Percentiles rank a stretch among this genome's conserved stretches.
These are phyloP conservation scores for Botrytis hyacinthi DNA, from an alignment of 2,329 filamentous ascomycete genomes.

Conservation along the genomic window DNA sequence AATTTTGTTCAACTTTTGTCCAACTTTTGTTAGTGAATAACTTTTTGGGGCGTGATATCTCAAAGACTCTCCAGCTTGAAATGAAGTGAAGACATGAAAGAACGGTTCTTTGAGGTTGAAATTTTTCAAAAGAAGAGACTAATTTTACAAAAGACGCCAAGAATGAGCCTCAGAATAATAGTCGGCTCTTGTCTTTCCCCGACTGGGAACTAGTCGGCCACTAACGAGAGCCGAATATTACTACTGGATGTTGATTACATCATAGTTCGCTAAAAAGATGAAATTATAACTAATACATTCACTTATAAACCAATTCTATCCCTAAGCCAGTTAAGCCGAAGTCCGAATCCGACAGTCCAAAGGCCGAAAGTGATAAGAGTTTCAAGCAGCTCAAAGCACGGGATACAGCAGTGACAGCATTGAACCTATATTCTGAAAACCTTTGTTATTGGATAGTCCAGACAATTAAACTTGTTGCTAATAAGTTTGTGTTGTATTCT, in stretches of 20 bases:
- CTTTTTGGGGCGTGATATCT: accelerated
- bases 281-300: neutral
- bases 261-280: neutral
- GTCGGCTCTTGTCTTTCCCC: no score
- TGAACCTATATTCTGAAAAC: neutral
- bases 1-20: no score
- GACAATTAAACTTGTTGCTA: neutral
- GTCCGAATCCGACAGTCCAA: neutral
- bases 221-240: no score
- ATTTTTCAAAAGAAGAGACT: neutral
- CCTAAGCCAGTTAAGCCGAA: neutral
- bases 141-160: neutral
- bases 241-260: neutral
- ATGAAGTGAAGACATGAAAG: neutral
- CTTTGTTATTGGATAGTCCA: neutral
- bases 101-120: neutral
- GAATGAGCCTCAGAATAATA: neutral
- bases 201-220: no score
- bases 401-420: neutral
- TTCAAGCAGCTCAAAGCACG: neutral
- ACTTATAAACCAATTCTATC: neutral
- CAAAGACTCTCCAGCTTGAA: neutral
- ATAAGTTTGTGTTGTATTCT: neutral
- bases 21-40: no score
- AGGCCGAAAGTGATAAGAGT: neutral